A percentile compares a stretch with the other conserved stretches of the same genome.
Conservation (phyloP, 768 basidiomycete species). For the Phlegmacium glaucopus region DNA sequence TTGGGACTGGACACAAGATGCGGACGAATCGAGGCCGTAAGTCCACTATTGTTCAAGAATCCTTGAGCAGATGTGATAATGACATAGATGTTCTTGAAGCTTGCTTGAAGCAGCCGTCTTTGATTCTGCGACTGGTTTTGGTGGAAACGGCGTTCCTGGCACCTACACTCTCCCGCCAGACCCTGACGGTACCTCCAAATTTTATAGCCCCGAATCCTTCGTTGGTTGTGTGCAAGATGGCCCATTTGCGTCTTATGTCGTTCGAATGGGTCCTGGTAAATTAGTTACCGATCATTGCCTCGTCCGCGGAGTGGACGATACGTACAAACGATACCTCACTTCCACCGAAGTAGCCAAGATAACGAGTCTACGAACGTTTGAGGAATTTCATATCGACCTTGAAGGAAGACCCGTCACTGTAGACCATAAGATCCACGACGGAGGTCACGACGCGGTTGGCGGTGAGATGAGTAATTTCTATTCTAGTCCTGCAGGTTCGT, state of each 20-base stretch:
- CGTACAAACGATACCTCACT: constrained; percentile 16
- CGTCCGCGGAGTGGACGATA: constrained; percentile 29
- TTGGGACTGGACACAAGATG: constrained; percentile 39
- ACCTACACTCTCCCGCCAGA: constrained; percentile 25
- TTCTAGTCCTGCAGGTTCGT: constrained; percentile 38
- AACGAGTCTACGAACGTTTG: constrained; percentile 24
- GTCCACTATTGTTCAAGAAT: background rate
- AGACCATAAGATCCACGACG: constrained; percentile 31
- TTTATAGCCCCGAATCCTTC: constrained; percentile 10
- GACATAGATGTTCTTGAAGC: background rate
- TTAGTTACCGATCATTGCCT: constrained; percentile 31
- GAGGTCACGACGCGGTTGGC: constrained; percentile 32
- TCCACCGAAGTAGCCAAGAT: constrained; percentile 20
- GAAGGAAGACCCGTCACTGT: constrained; percentile 25
- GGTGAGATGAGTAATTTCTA: constrained; percentile 33
- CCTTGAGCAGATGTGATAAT: constrained; percentile 1
- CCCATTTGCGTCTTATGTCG: constrained; percentile 30
- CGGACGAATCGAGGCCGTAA: constrained; percentile 21
- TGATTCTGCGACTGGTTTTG: constrained; percentile 33
- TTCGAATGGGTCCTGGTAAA: constrained; percentile 33
- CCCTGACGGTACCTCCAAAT: constrained; percentile 10
- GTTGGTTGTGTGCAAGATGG: constrained; percentile 29
- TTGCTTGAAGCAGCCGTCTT: constrained; percentile 27
- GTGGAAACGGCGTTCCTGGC: constrained; percentile 29
- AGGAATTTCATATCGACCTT: constrained; percentile 32